Evolutionary conservation across 805 yeast genomes (phyloP).

Genomic region (Ogataea ramenticola): DNA sequence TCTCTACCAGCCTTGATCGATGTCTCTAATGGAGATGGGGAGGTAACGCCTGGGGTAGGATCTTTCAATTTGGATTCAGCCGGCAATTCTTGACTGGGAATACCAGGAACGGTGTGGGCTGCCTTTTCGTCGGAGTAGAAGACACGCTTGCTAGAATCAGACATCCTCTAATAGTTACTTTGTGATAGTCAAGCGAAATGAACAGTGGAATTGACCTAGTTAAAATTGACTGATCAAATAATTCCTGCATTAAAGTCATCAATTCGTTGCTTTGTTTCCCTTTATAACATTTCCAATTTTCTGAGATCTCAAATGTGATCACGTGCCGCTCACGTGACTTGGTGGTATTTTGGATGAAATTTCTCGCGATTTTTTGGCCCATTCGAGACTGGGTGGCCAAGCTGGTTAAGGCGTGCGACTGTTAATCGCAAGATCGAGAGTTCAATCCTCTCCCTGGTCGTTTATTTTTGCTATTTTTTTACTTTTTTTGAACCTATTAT

Average conservation of each 20-base stretch:
- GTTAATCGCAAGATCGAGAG: slow-evolving; percentile 49
- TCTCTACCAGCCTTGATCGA: slow-evolving; percentile 43
- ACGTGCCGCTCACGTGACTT: too few relatives aligned
- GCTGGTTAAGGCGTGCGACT: slow-evolving; percentile 46
- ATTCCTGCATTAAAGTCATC: too few relatives aligned
- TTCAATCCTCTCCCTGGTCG: slow-evolving; percentile 30
- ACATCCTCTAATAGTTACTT: not conserved
- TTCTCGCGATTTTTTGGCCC: too few relatives aligned
- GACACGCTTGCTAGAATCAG: slow-evolving; percentile 18
- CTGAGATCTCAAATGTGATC: too few relatives aligned
- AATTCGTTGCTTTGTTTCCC: too few relatives aligned
- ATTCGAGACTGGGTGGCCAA: slow-evolving; percentile 38
- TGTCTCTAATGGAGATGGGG: slow-evolving; percentile 41
- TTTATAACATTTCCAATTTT: too few relatives aligned
- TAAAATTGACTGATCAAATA: too few relatives aligned
- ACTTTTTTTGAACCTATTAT: too few relatives aligned
- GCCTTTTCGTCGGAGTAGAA: slow-evolving; percentile 16
- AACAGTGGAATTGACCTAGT: too few relatives aligned
- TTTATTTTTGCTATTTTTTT: too few relatives aligned
- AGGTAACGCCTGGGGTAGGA: slow-evolving; percentile 1
- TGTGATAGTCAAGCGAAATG: too few relatives aligned
- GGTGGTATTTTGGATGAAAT: not conserved
- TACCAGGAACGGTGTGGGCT: slow-evolving; percentile 14
- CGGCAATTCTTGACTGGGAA: slow-evolving; percentile 13
- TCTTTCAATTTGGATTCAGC: slow-evolving; percentile 12